Evolutionary conservation across 495 filamentous ascomycete genomes (phyloP), one percentile per base, ranked within the genome.

Genomic region (Trypethelium eluteriae): DNA sequence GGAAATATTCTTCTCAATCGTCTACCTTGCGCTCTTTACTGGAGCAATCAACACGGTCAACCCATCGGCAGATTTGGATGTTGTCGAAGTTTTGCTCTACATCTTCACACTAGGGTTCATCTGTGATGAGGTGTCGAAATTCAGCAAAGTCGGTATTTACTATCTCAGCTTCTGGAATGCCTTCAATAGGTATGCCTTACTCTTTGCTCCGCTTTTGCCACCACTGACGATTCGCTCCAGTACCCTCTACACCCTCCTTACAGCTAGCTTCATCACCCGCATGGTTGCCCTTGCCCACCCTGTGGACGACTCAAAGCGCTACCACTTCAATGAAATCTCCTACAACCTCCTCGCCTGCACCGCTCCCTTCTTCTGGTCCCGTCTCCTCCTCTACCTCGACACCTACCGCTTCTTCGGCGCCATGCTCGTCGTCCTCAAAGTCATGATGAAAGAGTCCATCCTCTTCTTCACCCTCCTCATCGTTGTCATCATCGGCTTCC

Each of bases 371-470:
- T 96, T 98, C 76, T 98, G 94, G 94, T 86, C 87, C 71, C 90
- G 94, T 16, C 83, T 98, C 72, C 81, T 98, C 66, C 85, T 98
- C 7, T 98, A 96, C 73, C 83, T 98, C 9, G 94, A 98, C 79
- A 88, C 70, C 0, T 91, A 94, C 79, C 88, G 89, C 67, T 98
- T 98, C 82, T 98, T 98, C 69, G 94, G 94, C 53, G 91, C 91
- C 63, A 98, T 98, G 95, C 82, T 98, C 41, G 93, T 98, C 7
- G 90, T 98, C 3, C 79, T 98, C 41, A 92, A 96, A 72, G 92
- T 98, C 62, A 98, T 98, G 95, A 98, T 98, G 94, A 91, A 93
- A 72, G 94, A 98, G 74, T 95, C 90, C 65, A 78, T 98, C 64
- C 97, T 98, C 69, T 98, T 98, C 82, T 98, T 98, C 71, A 90